Evolutionary conservation across 805 yeast genomes (phyloP).

Genomic region (Candida silvicultrix): DNA sequence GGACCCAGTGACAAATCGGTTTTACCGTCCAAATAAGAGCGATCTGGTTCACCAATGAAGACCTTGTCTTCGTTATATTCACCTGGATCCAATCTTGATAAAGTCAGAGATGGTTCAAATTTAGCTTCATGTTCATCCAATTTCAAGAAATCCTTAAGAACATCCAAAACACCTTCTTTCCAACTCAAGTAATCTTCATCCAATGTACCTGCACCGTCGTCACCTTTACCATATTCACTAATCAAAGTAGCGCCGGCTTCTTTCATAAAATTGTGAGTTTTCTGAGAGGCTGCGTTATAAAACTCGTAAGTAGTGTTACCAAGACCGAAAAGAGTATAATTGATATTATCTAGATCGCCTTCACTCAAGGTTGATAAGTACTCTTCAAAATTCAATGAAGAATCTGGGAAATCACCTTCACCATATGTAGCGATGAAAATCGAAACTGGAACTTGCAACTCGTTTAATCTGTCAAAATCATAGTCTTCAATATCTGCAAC

Average conservation of each 20-base stretch:
- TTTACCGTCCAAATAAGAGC: conserved; percentile 29
- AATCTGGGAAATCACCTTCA: conserved; percentile 98
- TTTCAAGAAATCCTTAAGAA: conserved; percentile 54
- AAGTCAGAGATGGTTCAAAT: conserved; percentile 62
- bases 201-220: conserved; percentile 90
- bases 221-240: conserved; percentile 86
- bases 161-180: conserved; percentile 75
- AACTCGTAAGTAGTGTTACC: conserved; percentile 95
- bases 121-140: conserved; percentile 75
- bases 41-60: conserved; percentile 73
- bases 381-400: conserved; percentile 75
- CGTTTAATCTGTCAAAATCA: conserved; percentile 72
- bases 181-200: conserved; percentile 93
- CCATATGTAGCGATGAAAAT: conserved; percentile 92
- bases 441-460: conserved; percentile 56
- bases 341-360: conserved; percentile 49
- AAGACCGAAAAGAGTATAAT: conserved; percentile 77
- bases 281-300: conserved; percentile 76
- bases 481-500: conserved; percentile 85
- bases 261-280: conserved; percentile 41
- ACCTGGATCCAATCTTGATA: conserved; percentile 33
- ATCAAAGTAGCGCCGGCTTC: conserved; percentile 67
- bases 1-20: conserved; percentile 52
- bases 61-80: conserved; percentile 37
- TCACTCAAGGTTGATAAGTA: conserved; percentile 51